Conservation (phyloP, 176 grass and related monocot genomes). For the Avena insularis region DNA sequence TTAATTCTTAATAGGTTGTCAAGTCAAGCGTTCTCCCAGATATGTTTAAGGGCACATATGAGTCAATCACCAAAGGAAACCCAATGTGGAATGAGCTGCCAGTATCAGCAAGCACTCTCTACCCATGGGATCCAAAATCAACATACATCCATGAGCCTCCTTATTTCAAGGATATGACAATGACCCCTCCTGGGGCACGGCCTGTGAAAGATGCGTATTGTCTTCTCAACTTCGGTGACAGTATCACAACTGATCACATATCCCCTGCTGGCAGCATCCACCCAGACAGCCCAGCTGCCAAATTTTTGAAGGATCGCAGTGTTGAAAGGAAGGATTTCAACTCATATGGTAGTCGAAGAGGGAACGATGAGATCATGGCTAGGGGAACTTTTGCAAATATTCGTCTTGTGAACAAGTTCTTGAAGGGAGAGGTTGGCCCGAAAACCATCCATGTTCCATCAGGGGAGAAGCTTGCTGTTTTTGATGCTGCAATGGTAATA, state of each 20-base stretch:
- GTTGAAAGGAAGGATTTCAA: constrained; percentile 93
- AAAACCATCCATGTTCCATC: constrained; percentile 89
- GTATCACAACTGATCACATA: constrained; percentile 99
- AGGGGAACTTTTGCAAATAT: constrained; percentile 99
- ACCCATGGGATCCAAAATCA: constrained; percentile 85
- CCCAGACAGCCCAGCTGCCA: constrained; percentile 84
- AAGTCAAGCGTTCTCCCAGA: constrained; percentile 93
- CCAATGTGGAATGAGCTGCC: constrained; percentile 95
- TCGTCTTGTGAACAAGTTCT: constrained; percentile 91
- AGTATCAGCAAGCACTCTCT: constrained; percentile 79
- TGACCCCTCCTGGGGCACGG: constrained; percentile 88
- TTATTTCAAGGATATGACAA: constrained; percentile 98
- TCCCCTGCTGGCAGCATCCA: constrained; percentile 94
- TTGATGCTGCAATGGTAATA: constrained; percentile 81
- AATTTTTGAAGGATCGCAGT: constrained; percentile 73
- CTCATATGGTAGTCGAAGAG: constrained; percentile 93
- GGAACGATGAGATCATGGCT: constrained; percentile 98
- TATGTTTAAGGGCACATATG: constrained; percentile 94
- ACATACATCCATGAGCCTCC: constrained; percentile 99
- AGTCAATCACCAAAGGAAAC: constrained; percentile 94
- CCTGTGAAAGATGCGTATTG: constrained; percentile 97
- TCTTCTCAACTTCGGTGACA: constrained; percentile 94
- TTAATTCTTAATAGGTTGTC: constrained; percentile 75
- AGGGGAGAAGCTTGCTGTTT: constrained; percentile 89
- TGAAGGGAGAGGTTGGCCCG: constrained; percentile 91